A percentile compares a stretch with the other conserved stretches of the same genome.
phyloP scores from a whole-genome alignment of 1,139 yeast species.

The Suhomyces chickasaworum region DNA sequence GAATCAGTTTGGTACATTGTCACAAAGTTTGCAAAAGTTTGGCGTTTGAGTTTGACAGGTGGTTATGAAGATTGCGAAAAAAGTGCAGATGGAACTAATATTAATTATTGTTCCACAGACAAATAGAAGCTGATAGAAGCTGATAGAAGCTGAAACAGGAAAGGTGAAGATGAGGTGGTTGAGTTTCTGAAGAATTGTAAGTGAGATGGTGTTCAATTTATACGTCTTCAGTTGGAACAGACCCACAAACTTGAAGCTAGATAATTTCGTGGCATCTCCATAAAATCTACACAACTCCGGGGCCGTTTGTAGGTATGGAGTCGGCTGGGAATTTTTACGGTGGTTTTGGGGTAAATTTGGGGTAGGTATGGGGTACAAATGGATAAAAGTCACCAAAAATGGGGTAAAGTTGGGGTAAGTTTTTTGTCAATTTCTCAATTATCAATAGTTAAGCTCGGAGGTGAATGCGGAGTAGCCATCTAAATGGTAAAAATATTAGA shows the following conservation, averaged over 20 bases:
- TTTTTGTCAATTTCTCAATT: no score
- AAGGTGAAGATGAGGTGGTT: no score
- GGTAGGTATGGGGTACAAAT: not conserved
- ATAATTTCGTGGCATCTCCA: not conserved
- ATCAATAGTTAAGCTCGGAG: not conserved
- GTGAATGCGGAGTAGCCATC: not conserved
- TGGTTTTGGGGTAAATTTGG: not conserved
- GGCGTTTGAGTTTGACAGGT: no score
- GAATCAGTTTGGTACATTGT: no score
- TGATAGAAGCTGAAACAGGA: no score
- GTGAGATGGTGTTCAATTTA: no score
- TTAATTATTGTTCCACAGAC: no score
- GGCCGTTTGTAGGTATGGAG: not conserved
- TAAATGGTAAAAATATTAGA: not conserved
- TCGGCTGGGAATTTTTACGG: not conserved
- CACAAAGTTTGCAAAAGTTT: not conserved
- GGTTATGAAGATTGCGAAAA: not conserved
- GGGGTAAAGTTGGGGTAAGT: not conserved
- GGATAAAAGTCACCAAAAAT: no score
- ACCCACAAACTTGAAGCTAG: not conserved
- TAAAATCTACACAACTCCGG: not conserved
- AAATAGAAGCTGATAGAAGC: no score
- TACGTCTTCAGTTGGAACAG: no score
- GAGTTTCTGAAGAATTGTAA: no score
- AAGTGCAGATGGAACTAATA: no score